Evolutionary conservation across 805 yeast genomes (phyloP).

Genomic region (Komagataella populi): DNA sequence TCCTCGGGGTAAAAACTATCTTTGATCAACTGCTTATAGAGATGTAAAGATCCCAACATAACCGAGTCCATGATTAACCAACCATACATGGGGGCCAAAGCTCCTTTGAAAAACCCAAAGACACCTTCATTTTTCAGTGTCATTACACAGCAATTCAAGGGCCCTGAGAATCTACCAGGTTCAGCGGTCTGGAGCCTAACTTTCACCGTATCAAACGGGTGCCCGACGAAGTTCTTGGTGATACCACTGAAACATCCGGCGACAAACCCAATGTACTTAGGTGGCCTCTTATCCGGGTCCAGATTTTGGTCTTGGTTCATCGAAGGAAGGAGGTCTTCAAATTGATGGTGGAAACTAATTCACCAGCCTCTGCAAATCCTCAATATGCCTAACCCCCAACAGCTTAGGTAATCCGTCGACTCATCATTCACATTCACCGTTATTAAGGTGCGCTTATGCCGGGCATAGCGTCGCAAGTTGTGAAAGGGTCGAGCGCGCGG

Average conservation of each 20-base stretch:
- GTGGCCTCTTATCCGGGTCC: slow-evolving; percentile 21
- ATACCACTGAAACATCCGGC: slow-evolving; percentile 87
- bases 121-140: slow-evolving; percentile 67
- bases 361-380: neutral
- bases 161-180: slow-evolving; percentile 60
- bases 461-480: too few species aligned
- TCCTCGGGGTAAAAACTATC: slow-evolving; percentile 50
- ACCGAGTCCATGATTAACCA: slow-evolving; percentile 93
- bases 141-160: slow-evolving; percentile 64
- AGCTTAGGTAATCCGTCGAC: neutral
- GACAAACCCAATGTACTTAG: slow-evolving; percentile 59
- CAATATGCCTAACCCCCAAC: neutral
- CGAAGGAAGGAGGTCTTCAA: neutral
- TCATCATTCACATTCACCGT: too few species aligned
- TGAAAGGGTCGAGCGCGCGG: too few species aligned
- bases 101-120: slow-evolving; percentile 75
- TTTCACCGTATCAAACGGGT: slow-evolving; percentile 85
- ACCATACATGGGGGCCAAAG: slow-evolving; percentile 85
- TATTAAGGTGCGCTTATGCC: too few species aligned
- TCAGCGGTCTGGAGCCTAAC: slow-evolving; percentile 74
- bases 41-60: slow-evolving; percentile 76
- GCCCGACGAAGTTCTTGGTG: slow-evolving; percentile 82
- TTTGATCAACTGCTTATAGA: slow-evolving; percentile 56
- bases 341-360: neutral
- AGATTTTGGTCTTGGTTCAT: neutral